Conservation (phyloP, 2,329 filamentous ascomycete species). For the Metarhizium sp. region DNA sequence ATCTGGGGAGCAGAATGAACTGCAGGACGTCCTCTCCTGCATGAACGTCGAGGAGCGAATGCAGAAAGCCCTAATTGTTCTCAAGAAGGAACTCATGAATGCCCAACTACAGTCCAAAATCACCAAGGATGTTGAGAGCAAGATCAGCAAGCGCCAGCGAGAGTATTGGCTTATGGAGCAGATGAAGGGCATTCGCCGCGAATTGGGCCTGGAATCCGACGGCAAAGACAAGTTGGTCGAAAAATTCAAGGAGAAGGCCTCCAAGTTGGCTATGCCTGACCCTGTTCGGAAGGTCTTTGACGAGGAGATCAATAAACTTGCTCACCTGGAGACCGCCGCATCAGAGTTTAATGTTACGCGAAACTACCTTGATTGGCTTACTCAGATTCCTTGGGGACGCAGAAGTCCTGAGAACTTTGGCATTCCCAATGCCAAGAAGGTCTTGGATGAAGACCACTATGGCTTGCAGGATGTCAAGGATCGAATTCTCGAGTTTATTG, state of each 20-base stretch:
- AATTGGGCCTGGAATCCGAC: conserved; percentile 93
- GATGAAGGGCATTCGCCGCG: conserved; percentile 95
- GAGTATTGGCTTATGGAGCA: conserved; percentile 99
- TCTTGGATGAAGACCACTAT: conserved; percentile 94
- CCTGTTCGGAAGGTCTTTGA: conserved; percentile 96
- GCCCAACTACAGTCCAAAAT: conserved; percentile 96
- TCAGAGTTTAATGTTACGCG: conserved; percentile 98
- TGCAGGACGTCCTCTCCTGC: conserved; percentile 83
- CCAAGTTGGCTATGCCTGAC: conserved; percentile 92
- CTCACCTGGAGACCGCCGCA: conserved; percentile 87
- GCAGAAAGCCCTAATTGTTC: conserved; percentile 79
- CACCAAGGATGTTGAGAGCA: conserved; percentile 92
- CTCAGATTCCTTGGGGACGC: conserved; percentile 95
- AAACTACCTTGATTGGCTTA: conserved; percentile 98
- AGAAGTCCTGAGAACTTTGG: conserved; percentile 94
- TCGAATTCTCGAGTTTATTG: conserved; percentile 95
- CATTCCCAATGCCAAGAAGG: conserved; percentile 80
- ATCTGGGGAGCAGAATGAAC: conserved; percentile 82
- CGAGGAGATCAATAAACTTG: conserved; percentile 94
- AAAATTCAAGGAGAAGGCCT: conserved; percentile 92
- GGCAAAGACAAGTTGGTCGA: conserved; percentile 98
- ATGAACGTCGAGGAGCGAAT: conserved; percentile 88
- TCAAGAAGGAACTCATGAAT: conserved; percentile 99
- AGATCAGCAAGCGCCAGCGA: conserved; percentile 92
- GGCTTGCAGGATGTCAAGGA: conserved; percentile 98